These are phyloP conservation scores for Citrus sp. DNA, from an alignment of 345 rosid species.

Conservation along the genomic window DNA sequence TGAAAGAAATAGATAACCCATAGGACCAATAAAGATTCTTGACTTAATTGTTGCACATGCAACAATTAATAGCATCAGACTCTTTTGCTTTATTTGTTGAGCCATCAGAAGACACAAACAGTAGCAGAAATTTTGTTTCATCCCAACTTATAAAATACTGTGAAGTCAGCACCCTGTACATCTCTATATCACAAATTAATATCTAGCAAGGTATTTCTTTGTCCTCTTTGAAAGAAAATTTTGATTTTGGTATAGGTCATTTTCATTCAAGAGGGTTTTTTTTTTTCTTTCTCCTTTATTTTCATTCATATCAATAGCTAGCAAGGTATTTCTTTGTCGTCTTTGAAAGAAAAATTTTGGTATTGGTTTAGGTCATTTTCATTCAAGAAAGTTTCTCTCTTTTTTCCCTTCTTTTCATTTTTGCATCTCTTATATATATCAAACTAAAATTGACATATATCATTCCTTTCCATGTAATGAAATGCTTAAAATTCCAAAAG, in stretches of 20 bases:
- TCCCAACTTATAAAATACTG: conserved; percentile 5
- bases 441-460: neutral
- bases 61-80: conserved; percentile 42
- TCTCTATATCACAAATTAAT: conserved; percentile 17
- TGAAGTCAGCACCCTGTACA: conserved; percentile 23
- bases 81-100: conserved; percentile 52
- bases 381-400: neutral
- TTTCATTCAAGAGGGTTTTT: conserved; percentile 22
- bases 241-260: conserved; percentile 38
- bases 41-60: conserved; percentile 46
- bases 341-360: conserved; percentile 11
- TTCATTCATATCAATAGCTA: conserved; percentile 14
- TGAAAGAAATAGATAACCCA: conserved; percentile 32
- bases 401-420: neutral
- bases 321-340: conserved; percentile 29
- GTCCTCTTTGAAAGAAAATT: conserved; percentile 26
- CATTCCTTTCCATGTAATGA: neutral
- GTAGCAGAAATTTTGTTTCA: conserved; percentile 20
- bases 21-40: conserved; percentile 29
- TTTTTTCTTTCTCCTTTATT: neutral
- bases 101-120: conserved; percentile 38
- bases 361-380: conserved; percentile 46
- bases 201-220: conserved; percentile 18
- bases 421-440: too few species aligned
- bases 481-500: neutral